Evolutionary conservation across 2,329 filamentous ascomycete genomes (phyloP).

Genomic region (Neonectria magnoliae): DNA sequence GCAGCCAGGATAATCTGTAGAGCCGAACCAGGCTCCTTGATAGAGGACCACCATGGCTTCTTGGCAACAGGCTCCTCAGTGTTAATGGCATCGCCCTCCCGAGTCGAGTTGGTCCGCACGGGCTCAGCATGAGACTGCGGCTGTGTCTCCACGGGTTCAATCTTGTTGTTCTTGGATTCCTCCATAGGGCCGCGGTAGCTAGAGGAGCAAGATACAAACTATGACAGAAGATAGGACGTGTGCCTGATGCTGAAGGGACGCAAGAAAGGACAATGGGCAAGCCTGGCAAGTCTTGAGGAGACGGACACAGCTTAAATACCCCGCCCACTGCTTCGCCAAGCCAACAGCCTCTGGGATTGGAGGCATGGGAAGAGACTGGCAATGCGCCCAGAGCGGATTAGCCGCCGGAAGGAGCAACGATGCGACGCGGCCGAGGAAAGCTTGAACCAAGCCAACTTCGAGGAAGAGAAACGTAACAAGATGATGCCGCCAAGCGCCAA

Average conservation of each 20-base stretch:
- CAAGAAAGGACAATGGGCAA: slow-evolving; percentile 6
- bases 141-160: slow-evolving; percentile 10
- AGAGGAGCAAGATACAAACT: neutral
- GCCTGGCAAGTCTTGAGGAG: slow-evolving; percentile 8
- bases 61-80: slow-evolving; percentile 36
- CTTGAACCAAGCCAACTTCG: slow-evolving; percentile 9
- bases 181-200: slow-evolving; percentile 30
- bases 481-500: slow-evolving; percentile 32
- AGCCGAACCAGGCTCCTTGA: slow-evolving; percentile 56
- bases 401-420: slow-evolving; percentile 27
- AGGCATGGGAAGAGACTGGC: slow-evolving; percentile 17
- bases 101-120: slow-evolving; percentile 33
- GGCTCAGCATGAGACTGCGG: slow-evolving; percentile 14
- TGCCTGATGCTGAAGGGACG: slow-evolving; percentile 13
- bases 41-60: slow-evolving; percentile 49
- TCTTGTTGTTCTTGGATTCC: slow-evolving; percentile 32
- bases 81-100: slow-evolving; percentile 12
- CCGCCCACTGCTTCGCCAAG: slow-evolving; percentile 28
- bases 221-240: slow-evolving; percentile 7
- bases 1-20: slow-evolving; percentile 62
- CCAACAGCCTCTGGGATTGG: slow-evolving; percentile 16
- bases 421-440: slow-evolving; percentile 24
- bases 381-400: slow-evolving; percentile 29
- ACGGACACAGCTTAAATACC: neutral
- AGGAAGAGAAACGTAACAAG: slow-evolving; percentile 36